phyloP scores from a whole-genome alignment of 768 basidiomycete species.

The Tricholomella constricta region DNA sequence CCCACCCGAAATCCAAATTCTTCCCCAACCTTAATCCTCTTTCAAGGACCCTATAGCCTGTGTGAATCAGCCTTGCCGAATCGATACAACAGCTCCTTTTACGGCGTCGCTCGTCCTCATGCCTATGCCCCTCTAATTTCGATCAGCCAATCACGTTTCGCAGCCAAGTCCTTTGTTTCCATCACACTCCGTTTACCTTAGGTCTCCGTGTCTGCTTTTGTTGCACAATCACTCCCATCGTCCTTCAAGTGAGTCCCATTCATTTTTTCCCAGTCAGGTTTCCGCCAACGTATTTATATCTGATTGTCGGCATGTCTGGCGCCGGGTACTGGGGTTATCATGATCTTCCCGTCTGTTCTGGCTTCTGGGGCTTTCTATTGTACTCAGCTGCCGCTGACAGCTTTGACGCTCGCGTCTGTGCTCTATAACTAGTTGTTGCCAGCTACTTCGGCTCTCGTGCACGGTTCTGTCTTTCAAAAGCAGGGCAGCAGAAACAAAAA shows the following conservation, averaged over 20 bases:
- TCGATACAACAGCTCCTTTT: constrained; percentile 23
- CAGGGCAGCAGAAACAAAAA: neutral
- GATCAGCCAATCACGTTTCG: constrained; percentile 29
- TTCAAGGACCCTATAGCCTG: constrained; percentile 5
- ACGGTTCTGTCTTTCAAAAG: neutral
- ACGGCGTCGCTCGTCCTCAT: constrained; percentile 28
- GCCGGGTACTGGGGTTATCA: constrained; percentile 11
- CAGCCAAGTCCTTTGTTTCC: constrained; percentile 8
- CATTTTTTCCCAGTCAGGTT: constrained; percentile 8
- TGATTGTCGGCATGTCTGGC: constrained; percentile 15
- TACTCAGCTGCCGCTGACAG: neutral
- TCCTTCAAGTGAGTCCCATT: neutral
- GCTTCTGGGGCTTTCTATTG: constrained; percentile 5
- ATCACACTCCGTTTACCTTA: neutral
- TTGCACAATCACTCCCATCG: neutral
- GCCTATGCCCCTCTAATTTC: constrained; percentile 32
- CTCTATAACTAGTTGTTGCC: neutral
- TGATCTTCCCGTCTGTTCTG: neutral
- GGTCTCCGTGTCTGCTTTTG: neutral
- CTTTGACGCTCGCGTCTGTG: neutral
- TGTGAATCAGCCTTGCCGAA: constrained; percentile 10
- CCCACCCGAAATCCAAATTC: neutral
- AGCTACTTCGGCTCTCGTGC: neutral
- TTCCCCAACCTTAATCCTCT: constrained; percentile 3
- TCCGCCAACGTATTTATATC: constrained; percentile 11